Percentiles rank a stretch among this genome's conserved stretches.
phyloP scores from a whole-genome alignment of 768 basidiomycete species.

The Tricholoma terreum region DNA sequence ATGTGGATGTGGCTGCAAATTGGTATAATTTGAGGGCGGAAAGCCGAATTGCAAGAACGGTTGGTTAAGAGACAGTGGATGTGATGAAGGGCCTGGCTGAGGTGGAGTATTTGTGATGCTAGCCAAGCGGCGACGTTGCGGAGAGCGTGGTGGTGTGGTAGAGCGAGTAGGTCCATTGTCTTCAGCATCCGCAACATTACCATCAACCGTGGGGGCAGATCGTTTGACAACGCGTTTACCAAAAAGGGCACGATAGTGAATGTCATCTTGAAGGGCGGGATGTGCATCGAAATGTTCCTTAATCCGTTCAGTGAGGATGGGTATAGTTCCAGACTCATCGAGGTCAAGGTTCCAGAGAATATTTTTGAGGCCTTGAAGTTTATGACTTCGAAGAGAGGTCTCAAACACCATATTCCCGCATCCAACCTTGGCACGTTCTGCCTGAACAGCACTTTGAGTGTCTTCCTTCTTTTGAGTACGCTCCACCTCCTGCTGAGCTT shows the following conservation, averaged over 20 bases:
- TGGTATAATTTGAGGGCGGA: too few species aligned
- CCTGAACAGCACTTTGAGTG: not conserved
- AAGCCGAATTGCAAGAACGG: too few species aligned
- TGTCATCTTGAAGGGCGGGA: not conserved
- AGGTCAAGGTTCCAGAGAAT: not conserved
- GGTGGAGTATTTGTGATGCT: not conserved
- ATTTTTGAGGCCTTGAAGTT: not conserved
- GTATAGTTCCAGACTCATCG: not conserved
- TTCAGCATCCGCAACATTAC: not conserved
- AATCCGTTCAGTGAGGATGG: not conserved
- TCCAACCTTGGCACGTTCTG: not conserved
- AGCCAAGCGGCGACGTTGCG: not conserved
- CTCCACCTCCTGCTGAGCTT: not conserved
- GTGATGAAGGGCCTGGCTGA: not conserved
- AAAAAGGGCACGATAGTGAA: not conserved
- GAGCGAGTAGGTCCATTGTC: not conserved
- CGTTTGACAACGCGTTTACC: not conserved
- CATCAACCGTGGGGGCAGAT: not conserved
- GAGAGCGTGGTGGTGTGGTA: not conserved
- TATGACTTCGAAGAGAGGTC: not conserved
- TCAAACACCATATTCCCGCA: conserved; percentile 2
- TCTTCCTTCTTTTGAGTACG: not conserved
- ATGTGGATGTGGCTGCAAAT: too few species aligned
- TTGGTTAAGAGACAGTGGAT: too few species aligned
- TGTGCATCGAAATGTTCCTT: not conserved